phyloP scores from a whole-genome alignment of 177 flowering plant genomes.

The Vitis hybrid region DNA sequence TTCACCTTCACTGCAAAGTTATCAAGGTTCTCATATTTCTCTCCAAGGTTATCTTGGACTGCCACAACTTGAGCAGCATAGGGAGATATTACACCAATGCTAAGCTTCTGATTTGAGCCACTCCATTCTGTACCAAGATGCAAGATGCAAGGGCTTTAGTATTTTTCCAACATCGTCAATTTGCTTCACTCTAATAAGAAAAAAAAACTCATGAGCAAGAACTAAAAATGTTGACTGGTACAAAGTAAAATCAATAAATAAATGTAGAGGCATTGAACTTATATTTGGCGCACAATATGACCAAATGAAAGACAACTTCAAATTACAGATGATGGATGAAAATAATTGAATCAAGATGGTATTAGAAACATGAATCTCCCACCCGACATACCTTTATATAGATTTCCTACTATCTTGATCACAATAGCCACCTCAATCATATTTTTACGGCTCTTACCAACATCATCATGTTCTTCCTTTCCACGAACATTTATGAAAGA shows the following conservation, averaged over 20 bases:
- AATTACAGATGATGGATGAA: not conserved
- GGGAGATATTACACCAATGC: conserved; percentile 54
- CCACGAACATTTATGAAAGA: conserved; percentile 57
- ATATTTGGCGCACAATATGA: too few relatives aligned
- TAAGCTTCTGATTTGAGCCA: conserved; percentile 24
- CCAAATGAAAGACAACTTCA: not conserved
- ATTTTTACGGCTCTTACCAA: conserved; percentile 43
- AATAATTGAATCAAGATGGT: not conserved
- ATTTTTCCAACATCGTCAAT: too few relatives aligned
- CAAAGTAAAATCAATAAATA: too few relatives aligned
- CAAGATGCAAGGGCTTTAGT: not conserved
- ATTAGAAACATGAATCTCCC: not conserved
- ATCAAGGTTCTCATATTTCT: conserved; percentile 32
- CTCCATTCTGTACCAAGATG: conserved; percentile 33
- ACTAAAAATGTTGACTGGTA: too few relatives aligned
- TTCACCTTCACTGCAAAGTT: conserved; percentile 48
- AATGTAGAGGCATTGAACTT: too few relatives aligned
- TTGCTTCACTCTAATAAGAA: too few relatives aligned
- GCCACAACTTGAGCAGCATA: conserved; percentile 61
- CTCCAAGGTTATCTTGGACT: conserved; percentile 43
- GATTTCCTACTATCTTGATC: conserved; percentile 31
- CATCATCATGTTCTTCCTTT: conserved; percentile 37
- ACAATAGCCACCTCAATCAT: conserved; percentile 52
- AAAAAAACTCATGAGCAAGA: too few relatives aligned
- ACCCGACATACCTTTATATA: conserved; percentile 37